Base-by-base conservation (phyloP, 2,329 filamentous ascomycete genomes). In the Botrytis squamosa region DNA sequence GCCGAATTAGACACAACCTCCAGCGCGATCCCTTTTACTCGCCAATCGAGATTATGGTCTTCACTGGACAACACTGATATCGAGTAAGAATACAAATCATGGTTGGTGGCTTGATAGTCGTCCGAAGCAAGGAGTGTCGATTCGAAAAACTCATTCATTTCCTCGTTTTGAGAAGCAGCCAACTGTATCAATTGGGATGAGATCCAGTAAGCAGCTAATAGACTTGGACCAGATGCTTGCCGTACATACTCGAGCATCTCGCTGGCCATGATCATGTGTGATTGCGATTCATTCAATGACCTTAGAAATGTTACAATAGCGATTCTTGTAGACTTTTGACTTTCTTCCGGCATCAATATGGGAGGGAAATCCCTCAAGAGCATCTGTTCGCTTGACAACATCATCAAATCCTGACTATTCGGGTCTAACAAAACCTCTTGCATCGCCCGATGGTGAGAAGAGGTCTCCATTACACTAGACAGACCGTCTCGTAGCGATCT, bases 1-100 rank as follows among this genome's bases (percentile, higher is more conserved):
- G 95, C 93, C 75, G 94, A 91, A 72, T 95, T 88, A 0, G 94
- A 91, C 10, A 95, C 86, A 2, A 92, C 88, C 81, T 98, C 95
- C 2, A 99, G 83, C 0, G 95, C 92, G 49, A 98, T 86, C 1
- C 93, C 92, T 80, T 92, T 88, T 33, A 94, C 82, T 46, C 91
- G 89, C 92, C 92, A 94, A 79, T 96, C 91, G 25, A 81, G 77
- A 5, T 77, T 76, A 16, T 83, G 81, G 1, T 84, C 80, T 67
- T 90, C 87, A 0, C 83, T 84, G 0, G 87, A 85, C 33, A 96
- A 83, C 0, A 91, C 81, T 1, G 87, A 85, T 1, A 93, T 85
- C 0, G 93, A 91, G 68, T 90, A 90, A 1, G 89, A 86, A 63
- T 80, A 79, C 0, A 96, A 80, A 73, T 94, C 91, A 74, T 91